A percentile compares a stretch with the other conserved stretches of the same genome.
Evolutionary conservation across 768 basidiomycete genomes (phyloP).

Genomic region (Tylopilus sp.): DNA sequence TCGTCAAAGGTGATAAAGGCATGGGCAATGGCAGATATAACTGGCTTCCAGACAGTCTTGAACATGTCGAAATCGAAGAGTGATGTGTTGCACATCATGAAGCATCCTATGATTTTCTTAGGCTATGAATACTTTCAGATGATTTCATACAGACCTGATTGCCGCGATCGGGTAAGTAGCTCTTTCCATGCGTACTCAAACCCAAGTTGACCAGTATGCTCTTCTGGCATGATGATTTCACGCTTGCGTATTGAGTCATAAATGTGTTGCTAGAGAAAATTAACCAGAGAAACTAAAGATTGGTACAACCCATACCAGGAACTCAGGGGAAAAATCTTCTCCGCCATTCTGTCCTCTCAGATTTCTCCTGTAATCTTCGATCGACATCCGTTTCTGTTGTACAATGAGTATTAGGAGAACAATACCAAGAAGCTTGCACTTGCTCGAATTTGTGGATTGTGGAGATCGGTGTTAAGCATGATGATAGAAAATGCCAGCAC

Average conservation of each 20-base stretch:
- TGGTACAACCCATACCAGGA: constrained; percentile 53
- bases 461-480: constrained; percentile 96
- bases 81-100: constrained; percentile 73
- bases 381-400: constrained; percentile 87
- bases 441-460: constrained; percentile 90
- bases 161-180: constrained; percentile 74
- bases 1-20: constrained; percentile 97
- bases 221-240: constrained; percentile 97
- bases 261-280: constrained; percentile 63
- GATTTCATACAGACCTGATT: constrained; percentile 55
- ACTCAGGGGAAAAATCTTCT: constrained; percentile 78
- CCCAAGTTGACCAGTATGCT: constrained; percentile 92
- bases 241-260: constrained; percentile 92
- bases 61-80: constrained; percentile 93
- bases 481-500: constrained; percentile 95
- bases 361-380: constrained; percentile 92
- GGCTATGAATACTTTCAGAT: neutral
- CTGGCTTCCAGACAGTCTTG: constrained; percentile 85
- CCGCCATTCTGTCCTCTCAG: constrained; percentile 90
- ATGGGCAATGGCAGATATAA: constrained; percentile 91
- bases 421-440: constrained; percentile 25
- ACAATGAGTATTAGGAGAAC: constrained; percentile 3
- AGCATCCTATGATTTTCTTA: constrained; percentile 47
- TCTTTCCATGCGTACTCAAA: constrained; percentile 99
- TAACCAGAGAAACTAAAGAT: neutral